Evolutionary conservation across 192 early-diverging fungal genomes (phyloP), one percentile per base, ranked within the genome.

Genomic region (Coemansia javaensis): DNA sequence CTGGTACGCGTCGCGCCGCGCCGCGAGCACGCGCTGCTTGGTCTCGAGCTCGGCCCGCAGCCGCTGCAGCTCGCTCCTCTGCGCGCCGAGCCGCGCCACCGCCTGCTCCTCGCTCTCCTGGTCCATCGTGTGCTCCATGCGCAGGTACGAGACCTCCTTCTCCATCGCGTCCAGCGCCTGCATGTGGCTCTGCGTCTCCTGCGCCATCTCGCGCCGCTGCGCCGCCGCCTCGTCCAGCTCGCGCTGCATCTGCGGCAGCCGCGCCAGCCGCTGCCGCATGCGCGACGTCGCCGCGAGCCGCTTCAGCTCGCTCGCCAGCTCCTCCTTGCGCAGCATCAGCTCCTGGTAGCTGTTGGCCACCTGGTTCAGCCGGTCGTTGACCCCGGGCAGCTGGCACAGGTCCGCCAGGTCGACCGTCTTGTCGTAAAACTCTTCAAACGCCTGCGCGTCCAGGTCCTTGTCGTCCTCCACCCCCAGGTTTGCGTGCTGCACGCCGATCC

Each of bases 361-460:
- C 33, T 66, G 63, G 54, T 74, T 66, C n/a, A 74, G 50, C 18
- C 70, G 36, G 42, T 74, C 70, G 36, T 74, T 74, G 43, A 74
- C 64, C 14, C 66, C 70, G 7, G 70, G 54, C 12, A 74, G 51
- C 40, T 74, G 70, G 21, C 70, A 74, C 10, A 74, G 41, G 47
- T 74, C 70, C 0, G 70, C 70, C 23, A 74, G 50, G 14, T 74
- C 70, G 0, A 74, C 70, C 0, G 70, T 74, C 31, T 74, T 74
- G 49, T 74, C 64, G 50, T 74, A 74, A 30, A 74, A 74, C 50
- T 74, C 64, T 15, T 74, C 70, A 15, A 74, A 74, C 15, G 63
- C 70, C 46, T 58, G 63, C 16, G 63, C 32, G 28, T 74, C 70
- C 46, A 74, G 44, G 36, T 66, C 70, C 30, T 60, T 59, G 32